Conservation (phyloP, 768 basidiomycete species). For the Tylopilus felleus region DNA sequence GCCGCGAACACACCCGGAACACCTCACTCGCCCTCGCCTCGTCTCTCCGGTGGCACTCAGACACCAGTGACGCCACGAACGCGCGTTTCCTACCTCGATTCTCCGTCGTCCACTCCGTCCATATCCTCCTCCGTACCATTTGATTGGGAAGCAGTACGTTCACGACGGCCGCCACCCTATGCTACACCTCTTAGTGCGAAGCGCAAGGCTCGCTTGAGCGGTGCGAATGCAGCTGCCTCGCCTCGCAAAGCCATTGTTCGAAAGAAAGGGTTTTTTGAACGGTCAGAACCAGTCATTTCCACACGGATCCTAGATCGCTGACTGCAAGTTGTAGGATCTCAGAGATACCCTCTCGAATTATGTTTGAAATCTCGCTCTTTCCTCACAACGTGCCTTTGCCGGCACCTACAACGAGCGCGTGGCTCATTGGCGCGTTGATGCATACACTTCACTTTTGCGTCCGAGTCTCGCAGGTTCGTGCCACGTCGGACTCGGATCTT, state of each 20-base stretch:
- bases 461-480: constrained; percentile 54
- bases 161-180: constrained; percentile 69
- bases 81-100: constrained; percentile 54
- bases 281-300: constrained; percentile 35
- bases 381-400: constrained; percentile 80
- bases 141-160: constrained; percentile 85
- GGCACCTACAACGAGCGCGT: constrained; percentile 59
- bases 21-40: constrained; percentile 40
- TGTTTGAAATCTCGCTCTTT: constrained; percentile 78
- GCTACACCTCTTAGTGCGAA: constrained; percentile 52
- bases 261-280: constrained; percentile 62
- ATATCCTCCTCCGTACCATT: constrained; percentile 75
- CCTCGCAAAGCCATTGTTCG: constrained; percentile 53
- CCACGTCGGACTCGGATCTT: constrained; percentile 60
- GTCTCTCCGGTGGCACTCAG: constrained; percentile 28
- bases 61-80: constrained; percentile 45
- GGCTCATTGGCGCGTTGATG: constrained; percentile 58
- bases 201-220: constrained; percentile 41
- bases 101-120: constrained; percentile 65
- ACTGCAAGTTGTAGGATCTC: constrained; percentile 43
- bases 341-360: constrained; percentile 66
- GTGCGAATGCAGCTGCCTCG: constrained; percentile 25
- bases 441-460: constrained; percentile 69
- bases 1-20: constrained; percentile 38
- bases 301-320: constrained; percentile 6